A percentile compares a stretch with the other conserved stretches of the same genome.
phyloP scores from a whole-genome alignment of 2,329 filamentous ascomycete species.

The Colletotrichum orbiculare region DNA sequence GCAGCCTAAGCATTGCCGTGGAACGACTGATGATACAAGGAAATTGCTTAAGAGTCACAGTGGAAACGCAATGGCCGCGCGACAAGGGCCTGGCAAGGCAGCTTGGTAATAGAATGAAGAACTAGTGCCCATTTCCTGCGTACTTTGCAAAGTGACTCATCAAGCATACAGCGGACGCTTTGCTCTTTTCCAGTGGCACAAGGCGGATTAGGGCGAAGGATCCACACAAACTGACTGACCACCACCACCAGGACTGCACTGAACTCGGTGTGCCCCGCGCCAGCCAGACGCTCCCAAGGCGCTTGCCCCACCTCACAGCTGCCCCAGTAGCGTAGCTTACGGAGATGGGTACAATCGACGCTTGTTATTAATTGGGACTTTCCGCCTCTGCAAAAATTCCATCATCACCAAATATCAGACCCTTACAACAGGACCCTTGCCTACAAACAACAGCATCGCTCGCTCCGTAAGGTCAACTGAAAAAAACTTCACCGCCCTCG shows the following conservation, averaged over 20 bases:
- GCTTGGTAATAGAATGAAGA: constrained; percentile 5
- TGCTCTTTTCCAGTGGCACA: constrained; percentile 16
- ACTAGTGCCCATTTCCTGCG: constrained; percentile 8
- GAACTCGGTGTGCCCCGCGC: constrained; percentile 28
- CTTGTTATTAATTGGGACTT: constrained; percentile 36
- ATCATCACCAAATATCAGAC: constrained; percentile 24
- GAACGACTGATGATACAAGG: not conserved
- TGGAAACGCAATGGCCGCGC: constrained; percentile 23
- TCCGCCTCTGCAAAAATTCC: constrained; percentile 36
- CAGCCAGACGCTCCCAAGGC: constrained; percentile 11
- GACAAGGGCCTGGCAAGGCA: constrained; percentile 5
- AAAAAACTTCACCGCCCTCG: constrained; percentile 2
- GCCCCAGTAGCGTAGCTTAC: constrained; percentile 21
- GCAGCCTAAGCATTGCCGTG: not conserved
- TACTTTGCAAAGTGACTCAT: constrained; percentile 31
- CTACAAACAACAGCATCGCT: constrained; percentile 3
- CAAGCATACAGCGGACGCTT: constrained; percentile 21
- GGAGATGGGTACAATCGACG: constrained; percentile 18
- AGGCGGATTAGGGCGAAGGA: constrained; percentile 18
- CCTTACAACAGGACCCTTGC: constrained; percentile 22
- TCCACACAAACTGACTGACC: constrained; percentile 10
- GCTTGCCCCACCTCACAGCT: not conserved
- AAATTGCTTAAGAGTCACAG: constrained; percentile 21
- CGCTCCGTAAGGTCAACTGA: constrained; percentile 2
- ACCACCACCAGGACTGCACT: too few relatives aligned